These are phyloP conservation scores for Hypoxylon lienhwacheense DNA, from an alignment of 495 filamentous ascomycete species.

Conservation along the genomic window DNA sequence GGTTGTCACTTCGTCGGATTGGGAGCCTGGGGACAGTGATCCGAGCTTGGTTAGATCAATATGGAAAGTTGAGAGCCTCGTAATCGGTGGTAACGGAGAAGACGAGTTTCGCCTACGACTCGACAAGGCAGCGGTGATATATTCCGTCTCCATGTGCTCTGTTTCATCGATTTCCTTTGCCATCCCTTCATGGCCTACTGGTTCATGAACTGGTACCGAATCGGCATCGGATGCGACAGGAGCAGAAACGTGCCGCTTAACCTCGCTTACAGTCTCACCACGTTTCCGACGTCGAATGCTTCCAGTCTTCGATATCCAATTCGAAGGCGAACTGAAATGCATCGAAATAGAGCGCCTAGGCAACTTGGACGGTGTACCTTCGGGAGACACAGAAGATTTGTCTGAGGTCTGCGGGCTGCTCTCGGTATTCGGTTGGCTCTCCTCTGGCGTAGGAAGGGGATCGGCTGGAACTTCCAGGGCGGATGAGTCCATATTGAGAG, in stretches of 20 bases:
- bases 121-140: constrained; percentile 33
- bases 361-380: constrained; percentile 43
- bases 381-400: constrained; percentile 27
- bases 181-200: constrained; percentile 8
- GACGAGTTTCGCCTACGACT: constrained; percentile 52
- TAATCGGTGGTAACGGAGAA: constrained; percentile 59
- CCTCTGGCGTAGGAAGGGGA: constrained; percentile 3
- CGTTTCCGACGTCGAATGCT: constrained; percentile 53
- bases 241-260: constrained; percentile 51
- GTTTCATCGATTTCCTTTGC: constrained; percentile 22
- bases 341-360: constrained; percentile 55
- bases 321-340: constrained; percentile 55
- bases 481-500: constrained; percentile 21
- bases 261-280: constrained; percentile 42
- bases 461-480: constrained; percentile 16
- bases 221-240: constrained; percentile 35
- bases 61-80: constrained; percentile 60
- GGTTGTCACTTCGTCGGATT: constrained; percentile 18
- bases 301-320: constrained; percentile 53
- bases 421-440: constrained; percentile 19
- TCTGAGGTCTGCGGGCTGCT: constrained; percentile 27
- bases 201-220: not conserved
- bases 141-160: constrained; percentile 25
- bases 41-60: constrained; percentile 54
- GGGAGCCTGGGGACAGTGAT: constrained; percentile 39